A percentile compares a stretch with the other conserved stretches of the same genome.
These are phyloP conservation scores for Boletus rufocinnamomeus DNA, from an alignment of 768 basidiomycete genomes.

Conservation along the genomic window DNA sequence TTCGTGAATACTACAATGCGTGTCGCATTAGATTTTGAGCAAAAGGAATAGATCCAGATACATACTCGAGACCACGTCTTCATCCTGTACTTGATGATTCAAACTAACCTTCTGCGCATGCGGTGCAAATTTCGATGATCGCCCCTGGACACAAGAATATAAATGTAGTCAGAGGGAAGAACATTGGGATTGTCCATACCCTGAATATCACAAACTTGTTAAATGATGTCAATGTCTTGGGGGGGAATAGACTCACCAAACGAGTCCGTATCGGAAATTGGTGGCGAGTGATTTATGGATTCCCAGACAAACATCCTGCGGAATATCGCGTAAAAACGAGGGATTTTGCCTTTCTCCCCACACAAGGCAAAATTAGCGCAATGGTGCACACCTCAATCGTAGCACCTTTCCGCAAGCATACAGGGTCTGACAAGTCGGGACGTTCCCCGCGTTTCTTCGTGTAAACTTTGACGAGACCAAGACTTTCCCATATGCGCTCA, in stretches of 20 bases:
- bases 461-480: conserved; percentile 87
- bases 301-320: conserved; percentile 84
- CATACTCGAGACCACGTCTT: conserved; percentile 88
- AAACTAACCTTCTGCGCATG: conserved; percentile 94
- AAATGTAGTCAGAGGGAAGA: not conserved
- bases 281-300: conserved; percentile 87
- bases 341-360: not conserved
- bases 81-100: conserved; percentile 79
- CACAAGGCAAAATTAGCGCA: not conserved
- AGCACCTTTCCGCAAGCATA: conserved; percentile 87
- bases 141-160: conserved; percentile 54
- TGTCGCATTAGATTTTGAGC: not conserved
- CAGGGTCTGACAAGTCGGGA: conserved; percentile 89
- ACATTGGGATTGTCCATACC: conserved; percentile 20
- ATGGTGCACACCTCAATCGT: conserved; percentile 72
- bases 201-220: conserved; percentile 17
- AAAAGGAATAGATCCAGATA: conserved; percentile 16
- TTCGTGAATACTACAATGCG: conserved; percentile 34
- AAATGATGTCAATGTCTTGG: not conserved
- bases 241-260: conserved; percentile 62
- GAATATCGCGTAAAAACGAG: not conserved
- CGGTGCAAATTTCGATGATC: conserved; percentile 90
- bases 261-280: conserved; percentile 93
- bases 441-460: conserved; percentile 97
- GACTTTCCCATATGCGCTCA: conserved; percentile 76